Evolutionary conservation across 176 grass and related monocot species (phyloP).

Genomic region (Lolium multiflorum): DNA sequence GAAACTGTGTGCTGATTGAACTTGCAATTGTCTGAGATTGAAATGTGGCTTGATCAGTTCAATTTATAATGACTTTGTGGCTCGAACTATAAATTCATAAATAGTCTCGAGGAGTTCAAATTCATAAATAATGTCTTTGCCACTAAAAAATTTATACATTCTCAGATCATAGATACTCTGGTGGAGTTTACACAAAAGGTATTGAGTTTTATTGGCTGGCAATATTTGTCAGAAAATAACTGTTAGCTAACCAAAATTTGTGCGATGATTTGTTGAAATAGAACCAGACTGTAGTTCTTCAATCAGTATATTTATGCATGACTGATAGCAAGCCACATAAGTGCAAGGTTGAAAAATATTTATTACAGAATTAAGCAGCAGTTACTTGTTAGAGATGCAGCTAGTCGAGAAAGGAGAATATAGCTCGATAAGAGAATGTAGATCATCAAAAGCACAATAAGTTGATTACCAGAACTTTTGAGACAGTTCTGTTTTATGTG

Average conservation of each 20-base stretch:
- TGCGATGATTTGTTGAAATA: neutral
- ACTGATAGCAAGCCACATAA: neutral
- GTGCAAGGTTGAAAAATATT: neutral
- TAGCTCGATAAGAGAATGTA: neutral
- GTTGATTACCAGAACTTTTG: conserved; percentile 23
- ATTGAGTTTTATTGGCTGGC: neutral
- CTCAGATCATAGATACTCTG: neutral
- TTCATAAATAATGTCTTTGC: too few relatives aligned
- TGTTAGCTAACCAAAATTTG: neutral
- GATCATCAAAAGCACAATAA: neutral
- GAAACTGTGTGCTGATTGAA: neutral
- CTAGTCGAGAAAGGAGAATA: neutral
- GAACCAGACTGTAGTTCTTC: neutral
- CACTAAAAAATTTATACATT: neutral
- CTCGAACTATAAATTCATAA: neutral
- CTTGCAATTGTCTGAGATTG: neutral
- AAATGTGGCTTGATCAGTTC: neutral
- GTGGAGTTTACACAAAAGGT: neutral
- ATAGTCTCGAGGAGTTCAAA: too few relatives aligned
- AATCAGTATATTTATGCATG: neutral
- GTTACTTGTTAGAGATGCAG: neutral
- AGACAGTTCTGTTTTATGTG: neutral
- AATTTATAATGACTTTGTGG: neutral
- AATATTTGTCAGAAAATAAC: neutral
- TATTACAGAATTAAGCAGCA: neutral